These are phyloP conservation scores for Termitomyces bulborhizus DNA, from an alignment of 768 basidiomycete genomes.

Conservation along the genomic window DNA sequence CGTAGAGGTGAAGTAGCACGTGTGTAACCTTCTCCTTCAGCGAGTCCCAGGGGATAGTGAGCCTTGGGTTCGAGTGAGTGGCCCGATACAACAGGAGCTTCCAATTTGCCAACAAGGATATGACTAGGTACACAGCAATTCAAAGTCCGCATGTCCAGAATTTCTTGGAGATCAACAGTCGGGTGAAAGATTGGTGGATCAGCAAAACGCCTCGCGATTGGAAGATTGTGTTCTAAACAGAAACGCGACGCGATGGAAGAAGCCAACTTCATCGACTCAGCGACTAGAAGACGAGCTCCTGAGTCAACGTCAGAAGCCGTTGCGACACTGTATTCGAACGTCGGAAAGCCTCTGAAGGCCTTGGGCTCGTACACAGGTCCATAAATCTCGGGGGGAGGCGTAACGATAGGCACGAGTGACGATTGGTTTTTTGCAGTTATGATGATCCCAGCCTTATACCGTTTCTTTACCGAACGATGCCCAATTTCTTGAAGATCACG, in stretches of 20 bases:
- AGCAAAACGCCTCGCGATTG: conserved; percentile 54
- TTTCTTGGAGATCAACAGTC: conserved; percentile 29
- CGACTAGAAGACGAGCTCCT: conserved; percentile 54
- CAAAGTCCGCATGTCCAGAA: conserved; percentile 44
- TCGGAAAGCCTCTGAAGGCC: conserved; percentile 46
- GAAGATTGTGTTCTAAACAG: conserved; percentile 50
- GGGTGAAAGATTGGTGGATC: conserved; percentile 23
- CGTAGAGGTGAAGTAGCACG: conserved; percentile 85
- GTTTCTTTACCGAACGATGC: conserved; percentile 9
- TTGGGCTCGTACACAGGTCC: conserved; percentile 23
- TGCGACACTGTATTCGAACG: conserved; percentile 38
- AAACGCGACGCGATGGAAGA: conserved; percentile 72
- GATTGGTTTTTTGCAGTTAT: conserved; percentile 16
- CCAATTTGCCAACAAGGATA: conserved; percentile 24
- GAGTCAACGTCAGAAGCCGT: conserved; percentile 16
- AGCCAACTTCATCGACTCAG: conserved; percentile 81
- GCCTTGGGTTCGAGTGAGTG: conserved; percentile 49
- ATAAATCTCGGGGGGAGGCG: conserved; percentile 23
- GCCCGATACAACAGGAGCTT: conserved; percentile 28
- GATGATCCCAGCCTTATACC: conserved; percentile 19
- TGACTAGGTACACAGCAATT: conserved; percentile 37
- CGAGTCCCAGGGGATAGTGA: conserved; percentile 69
- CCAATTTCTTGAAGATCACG: conserved; percentile 18
- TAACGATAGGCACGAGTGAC: conserved; percentile 21
- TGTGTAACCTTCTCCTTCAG: conserved; percentile 71